These are phyloP conservation scores for Phytopythium delawarense DNA, from an alignment of 352 stramenopile species.

Conservation along the genomic window DNA sequence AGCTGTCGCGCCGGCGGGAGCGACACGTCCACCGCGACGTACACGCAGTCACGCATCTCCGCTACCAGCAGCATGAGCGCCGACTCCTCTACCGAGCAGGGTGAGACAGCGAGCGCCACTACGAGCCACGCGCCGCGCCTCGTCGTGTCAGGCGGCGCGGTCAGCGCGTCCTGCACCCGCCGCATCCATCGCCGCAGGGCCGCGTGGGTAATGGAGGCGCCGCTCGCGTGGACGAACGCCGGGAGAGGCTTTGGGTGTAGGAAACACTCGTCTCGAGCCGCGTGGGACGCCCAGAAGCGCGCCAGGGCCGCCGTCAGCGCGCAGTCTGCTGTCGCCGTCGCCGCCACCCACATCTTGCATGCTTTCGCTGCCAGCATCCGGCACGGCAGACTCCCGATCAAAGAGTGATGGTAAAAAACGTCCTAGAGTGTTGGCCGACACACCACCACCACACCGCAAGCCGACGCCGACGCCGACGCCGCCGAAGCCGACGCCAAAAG, in stretches of 20 bases:
- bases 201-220: constrained; percentile 6
- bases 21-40: constrained; percentile 41
- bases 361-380: no score
- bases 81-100: constrained; percentile 48
- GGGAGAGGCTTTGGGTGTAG: background rate
- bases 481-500: no score
- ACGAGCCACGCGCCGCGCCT: constrained; percentile 8
- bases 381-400: no score
- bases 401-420: no score
- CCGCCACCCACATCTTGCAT: constrained; percentile 5
- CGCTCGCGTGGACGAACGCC: background rate
- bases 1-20: constrained; percentile 26
- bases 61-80: constrained; percentile 32
- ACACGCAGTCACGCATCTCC: constrained; percentile 25
- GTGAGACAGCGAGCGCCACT: constrained; percentile 35
- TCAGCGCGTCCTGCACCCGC: constrained; percentile 8
- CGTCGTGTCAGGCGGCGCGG: background rate
- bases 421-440: no score
- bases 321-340: background rate
- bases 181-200: constrained; percentile 20
- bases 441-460: no score
- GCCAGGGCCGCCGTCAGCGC: background rate
- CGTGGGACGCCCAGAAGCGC: background rate
- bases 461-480: no score
- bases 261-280: background rate